phyloP scores from a whole-genome alignment of 305 asterid species.

The Fraxinus dipetala region DNA sequence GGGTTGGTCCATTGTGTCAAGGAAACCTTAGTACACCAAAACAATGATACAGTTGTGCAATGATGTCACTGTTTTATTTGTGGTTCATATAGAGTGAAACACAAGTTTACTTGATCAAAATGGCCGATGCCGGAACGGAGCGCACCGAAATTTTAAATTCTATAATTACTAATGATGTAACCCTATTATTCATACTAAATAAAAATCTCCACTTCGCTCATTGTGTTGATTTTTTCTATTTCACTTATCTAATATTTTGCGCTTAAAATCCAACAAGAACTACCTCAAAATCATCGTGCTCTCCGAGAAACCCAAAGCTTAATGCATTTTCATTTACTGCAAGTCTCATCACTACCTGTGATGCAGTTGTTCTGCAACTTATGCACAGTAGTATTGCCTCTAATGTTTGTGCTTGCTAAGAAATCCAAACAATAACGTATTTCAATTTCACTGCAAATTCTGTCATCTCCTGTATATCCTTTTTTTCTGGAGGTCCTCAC shows the following conservation, averaged over 20 bases:
- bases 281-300: background rate
- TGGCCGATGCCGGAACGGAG: no score
- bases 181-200: no score
- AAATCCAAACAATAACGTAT: background rate
- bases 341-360: background rate
- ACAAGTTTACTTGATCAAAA: no score
- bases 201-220: no score
- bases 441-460: background rate
- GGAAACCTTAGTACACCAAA: background rate
- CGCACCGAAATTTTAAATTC: no score
- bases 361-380: background rate
- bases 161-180: no score
- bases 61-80: background rate
- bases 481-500: background rate
- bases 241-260: no score
- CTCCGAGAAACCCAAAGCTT: background rate
- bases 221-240: no score
- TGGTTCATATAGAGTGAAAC: no score
- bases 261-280: background rate
- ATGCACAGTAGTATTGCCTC: background rate
- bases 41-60: background rate
- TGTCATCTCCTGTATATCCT: background rate
- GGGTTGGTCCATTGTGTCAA: background rate
- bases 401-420: background rate
- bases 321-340: background rate